These are phyloP conservation scores for Clitopilus hobsonii DNA, from an alignment of 768 basidiomycete species.

Conservation along the genomic window DNA sequence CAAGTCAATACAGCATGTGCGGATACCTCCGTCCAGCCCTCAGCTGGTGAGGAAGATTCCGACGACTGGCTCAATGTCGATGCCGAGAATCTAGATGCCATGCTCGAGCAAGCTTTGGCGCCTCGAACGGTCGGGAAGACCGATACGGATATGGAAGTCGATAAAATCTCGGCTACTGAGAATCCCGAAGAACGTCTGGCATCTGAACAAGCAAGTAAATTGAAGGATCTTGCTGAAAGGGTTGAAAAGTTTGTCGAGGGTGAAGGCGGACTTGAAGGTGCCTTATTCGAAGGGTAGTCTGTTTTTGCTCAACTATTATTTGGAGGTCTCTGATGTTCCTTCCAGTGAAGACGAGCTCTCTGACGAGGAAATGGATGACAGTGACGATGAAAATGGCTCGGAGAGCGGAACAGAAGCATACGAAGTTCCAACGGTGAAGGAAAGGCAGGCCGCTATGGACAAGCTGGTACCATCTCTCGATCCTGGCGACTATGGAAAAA, in stretches of 20 bases:
- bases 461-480: slow-evolving; percentile 77
- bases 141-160: slow-evolving; percentile 44
- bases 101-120: slow-evolving; percentile 48
- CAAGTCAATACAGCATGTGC: slow-evolving; percentile 57
- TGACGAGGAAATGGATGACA: slow-evolving; percentile 48
- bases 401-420: slow-evolving; percentile 44
- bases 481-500: slow-evolving; percentile 83
- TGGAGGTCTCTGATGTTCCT: slow-evolving; percentile 3
- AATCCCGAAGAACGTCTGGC: slow-evolving; percentile 46
- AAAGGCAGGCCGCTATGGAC: slow-evolving; percentile 64
- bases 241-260: slow-evolving; percentile 91
- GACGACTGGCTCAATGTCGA: slow-evolving; percentile 89
- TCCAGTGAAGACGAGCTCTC: slow-evolving; percentile 59
- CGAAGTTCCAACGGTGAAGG: slow-evolving; percentile 28
- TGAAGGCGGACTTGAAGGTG: slow-evolving; percentile 85
- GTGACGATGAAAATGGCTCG: slow-evolving; percentile 44
- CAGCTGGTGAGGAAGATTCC: slow-evolving; percentile 10
- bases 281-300: slow-evolving; percentile 79
- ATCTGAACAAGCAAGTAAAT: slow-evolving; percentile 60
- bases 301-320: neutral
- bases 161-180: slow-evolving; percentile 21
- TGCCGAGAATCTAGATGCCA: slow-evolving; percentile 67
- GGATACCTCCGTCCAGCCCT: slow-evolving; percentile 22
- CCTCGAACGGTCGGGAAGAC: slow-evolving; percentile 9
- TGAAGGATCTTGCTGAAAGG: slow-evolving; percentile 76